These are phyloP conservation scores for Haplosporangium gracile DNA, from an alignment of 192 early-diverging fungal genomes.

Conservation along the genomic window DNA sequence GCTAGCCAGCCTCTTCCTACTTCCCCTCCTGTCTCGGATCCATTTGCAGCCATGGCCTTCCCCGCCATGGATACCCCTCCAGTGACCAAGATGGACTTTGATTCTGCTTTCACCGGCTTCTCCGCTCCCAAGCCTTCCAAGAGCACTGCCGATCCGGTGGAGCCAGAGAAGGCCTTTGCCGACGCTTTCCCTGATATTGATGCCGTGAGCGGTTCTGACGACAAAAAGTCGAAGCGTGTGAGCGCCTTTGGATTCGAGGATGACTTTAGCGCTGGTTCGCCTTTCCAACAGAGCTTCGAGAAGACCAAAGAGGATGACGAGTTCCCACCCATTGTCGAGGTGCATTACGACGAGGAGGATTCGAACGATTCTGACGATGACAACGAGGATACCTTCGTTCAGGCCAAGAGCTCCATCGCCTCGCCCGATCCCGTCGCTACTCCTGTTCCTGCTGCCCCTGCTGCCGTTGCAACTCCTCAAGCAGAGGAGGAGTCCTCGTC, in stretches of 20 bases:
- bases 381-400: constrained; percentile 39
- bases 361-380: constrained; percentile 40
- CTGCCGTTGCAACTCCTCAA: not conserved
- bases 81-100: constrained; percentile 54
- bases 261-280: constrained; percentile 25
- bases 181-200: constrained; percentile 52
- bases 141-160: constrained; percentile 12
- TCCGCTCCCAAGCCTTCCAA: constrained; percentile 8
- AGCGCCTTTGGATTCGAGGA: constrained; percentile 56
- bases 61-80: constrained; percentile 43
- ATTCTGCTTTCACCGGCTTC: constrained; percentile 45
- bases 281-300: constrained; percentile 13
- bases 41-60: constrained; percentile 46
- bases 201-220: constrained; percentile 17
- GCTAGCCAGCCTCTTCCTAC: constrained; percentile 17
- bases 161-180: constrained; percentile 40
- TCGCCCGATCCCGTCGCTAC: constrained; percentile 11
- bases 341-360: constrained; percentile 32
- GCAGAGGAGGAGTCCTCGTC: not conserved
- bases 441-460: not conserved
- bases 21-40: constrained; percentile 26
- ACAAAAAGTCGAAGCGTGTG: constrained; percentile 31
- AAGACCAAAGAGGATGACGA: constrained; percentile 38
- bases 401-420: constrained; percentile 38
- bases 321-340: constrained; percentile 54